Conservation (phyloP, 73 alveolate species). For the Durusdinium trenchii region DNA sequence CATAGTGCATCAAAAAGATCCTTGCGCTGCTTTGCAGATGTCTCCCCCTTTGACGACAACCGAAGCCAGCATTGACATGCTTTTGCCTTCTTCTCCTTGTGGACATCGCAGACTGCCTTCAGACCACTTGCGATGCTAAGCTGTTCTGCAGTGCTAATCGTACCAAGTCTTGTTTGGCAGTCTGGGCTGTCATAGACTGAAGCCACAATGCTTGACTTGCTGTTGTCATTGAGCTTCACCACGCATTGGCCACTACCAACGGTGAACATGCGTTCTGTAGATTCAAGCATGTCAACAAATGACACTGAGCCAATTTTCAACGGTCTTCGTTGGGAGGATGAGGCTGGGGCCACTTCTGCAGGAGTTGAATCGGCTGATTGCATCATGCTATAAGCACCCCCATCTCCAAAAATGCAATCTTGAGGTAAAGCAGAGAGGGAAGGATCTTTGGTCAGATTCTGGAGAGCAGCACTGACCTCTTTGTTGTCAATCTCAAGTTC, state of each 20-base stretch:
- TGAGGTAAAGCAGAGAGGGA: not conserved
- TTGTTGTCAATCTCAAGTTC: no score
- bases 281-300: not conserved
- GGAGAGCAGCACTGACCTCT: no score
- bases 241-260: not conserved
- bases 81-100: not conserved
- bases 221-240: not conserved
- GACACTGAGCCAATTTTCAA: not conserved
- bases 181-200: not conserved
- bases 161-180: not conserved
- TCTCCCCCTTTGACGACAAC: not conserved
- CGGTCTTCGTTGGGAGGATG: not conserved
- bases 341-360: not conserved
- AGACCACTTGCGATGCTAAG: not conserved
- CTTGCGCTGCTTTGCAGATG: not conserved
- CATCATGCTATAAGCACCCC: not conserved
- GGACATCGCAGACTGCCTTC: not conserved
- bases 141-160: not conserved
- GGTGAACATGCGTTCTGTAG: not conserved
- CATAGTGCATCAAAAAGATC: not conserved
- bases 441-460: no score
- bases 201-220: not conserved
- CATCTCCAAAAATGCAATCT: constrained; percentile 3
- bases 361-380: not conserved
- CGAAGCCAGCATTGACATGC: not conserved